Base-by-base conservation (phyloP, 164 flowering plant genomes). In the Magnolia officinalis region DNA sequence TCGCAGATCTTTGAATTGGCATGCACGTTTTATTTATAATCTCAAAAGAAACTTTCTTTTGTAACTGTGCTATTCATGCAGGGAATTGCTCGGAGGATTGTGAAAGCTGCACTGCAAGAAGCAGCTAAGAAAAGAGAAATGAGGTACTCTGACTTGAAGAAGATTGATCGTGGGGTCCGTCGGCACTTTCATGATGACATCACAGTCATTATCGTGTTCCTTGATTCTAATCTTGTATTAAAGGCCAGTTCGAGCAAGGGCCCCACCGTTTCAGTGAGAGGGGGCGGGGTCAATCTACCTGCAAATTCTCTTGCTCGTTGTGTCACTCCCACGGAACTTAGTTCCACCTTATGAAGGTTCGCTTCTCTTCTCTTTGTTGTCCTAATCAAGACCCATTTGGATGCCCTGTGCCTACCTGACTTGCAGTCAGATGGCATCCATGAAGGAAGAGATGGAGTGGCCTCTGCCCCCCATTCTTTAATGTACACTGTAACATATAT, bases 51-150 rank as follows among this genome's bases (percentile, higher is more conserved):
- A 63, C 64, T 45, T 65, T 50, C 64, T 45, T 65, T 50, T 63
- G 29, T 31, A 26, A 19, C 8, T 61, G 7, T 10, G 6, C n/a
- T 13, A 26, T 55, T 26, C 16, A 64, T 85, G 80, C 93, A 92
- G 97, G 97, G 97, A 84, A 88, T 85, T 79, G 97, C 92, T 70
- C 85, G 80, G 74, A 85, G 92, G 82, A 84, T 92, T 72, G 95
- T 92, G 76, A 92, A 91, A 84, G 80, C 86, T 69, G 97, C 97
- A 58, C 71, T 92, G 45, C 93, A 91, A 79, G 92, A 87, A 81
- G 97, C 97, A n/a, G 95, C 97, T 4, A 92, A 88, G 86, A 92
- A 92, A 82, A 86, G 95, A 79, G 97, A 92, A 76, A 89, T 92
- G 95, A 82, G 90, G 75, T 91, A 88, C 75, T 87, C 92, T 2